Conservation (phyloP, 129 eudicot genomes). For the Arctium lappa region DNA sequence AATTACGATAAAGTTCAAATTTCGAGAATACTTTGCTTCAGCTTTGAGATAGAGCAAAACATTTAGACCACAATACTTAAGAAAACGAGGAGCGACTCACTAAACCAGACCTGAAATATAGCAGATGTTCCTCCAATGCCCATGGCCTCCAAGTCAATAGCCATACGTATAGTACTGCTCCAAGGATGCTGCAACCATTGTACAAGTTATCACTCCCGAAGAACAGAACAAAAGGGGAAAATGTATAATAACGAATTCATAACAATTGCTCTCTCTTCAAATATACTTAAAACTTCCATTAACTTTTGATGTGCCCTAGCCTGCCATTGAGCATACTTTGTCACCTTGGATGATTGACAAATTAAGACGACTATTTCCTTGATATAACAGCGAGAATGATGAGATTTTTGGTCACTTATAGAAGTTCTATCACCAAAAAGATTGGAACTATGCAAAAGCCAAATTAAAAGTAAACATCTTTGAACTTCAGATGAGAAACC, state of each 20-base stretch:
- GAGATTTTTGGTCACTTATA: background rate
- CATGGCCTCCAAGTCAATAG: conserved; percentile 95
- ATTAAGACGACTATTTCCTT: background rate
- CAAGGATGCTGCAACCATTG: conserved; percentile 75
- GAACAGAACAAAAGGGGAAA: background rate
- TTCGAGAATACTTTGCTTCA: conserved; percentile 5
- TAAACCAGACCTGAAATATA: conserved; percentile 77
- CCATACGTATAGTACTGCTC: conserved; percentile 83
- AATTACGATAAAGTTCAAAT: conserved; percentile 14
- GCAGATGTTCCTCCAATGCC: conserved; percentile 90
- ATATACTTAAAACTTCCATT: background rate
- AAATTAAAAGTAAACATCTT: background rate
- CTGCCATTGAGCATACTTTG: background rate
- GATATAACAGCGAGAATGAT: background rate
- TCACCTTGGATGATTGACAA: background rate
- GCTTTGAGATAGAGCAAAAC: background rate
- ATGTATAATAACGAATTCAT: background rate
- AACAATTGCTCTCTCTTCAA: background rate
- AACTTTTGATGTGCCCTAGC: background rate
- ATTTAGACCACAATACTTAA: background rate
- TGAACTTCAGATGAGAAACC: background rate
- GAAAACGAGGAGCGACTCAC: background rate
- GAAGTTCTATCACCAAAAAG: background rate
- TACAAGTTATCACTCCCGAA: conserved; percentile 10
- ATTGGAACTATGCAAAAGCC: background rate